Conservation (phyloP, 1,284 basidiomycete species). For the Xerocomus cyaneibrunnescens region DNA sequence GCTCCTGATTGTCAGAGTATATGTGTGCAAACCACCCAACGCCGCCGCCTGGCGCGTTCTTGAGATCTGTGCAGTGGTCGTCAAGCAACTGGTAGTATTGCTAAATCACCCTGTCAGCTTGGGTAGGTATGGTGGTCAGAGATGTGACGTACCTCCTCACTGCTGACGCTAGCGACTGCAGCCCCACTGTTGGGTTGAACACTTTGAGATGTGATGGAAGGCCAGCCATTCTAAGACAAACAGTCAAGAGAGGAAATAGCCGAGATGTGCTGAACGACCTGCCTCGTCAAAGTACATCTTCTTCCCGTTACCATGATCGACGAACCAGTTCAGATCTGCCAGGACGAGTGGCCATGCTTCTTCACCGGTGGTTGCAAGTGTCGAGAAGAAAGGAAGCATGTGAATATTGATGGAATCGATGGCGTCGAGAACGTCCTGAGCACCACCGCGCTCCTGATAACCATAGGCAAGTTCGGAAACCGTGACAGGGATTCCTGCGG, state of each 20-base stretch:
- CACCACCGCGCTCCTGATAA: slow-evolving; percentile 51
- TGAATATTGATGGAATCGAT: slow-evolving; percentile 70
- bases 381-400: slow-evolving; percentile 73
- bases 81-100: slow-evolving; percentile 64
- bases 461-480: slow-evolving; percentile 53
- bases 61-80: slow-evolving; percentile 58
- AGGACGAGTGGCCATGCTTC: slow-evolving; percentile 60
- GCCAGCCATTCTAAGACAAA: slow-evolving; percentile 65
- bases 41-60: slow-evolving; percentile 57
- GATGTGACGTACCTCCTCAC: slow-evolving; percentile 48
- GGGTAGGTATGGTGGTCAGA: background rate
- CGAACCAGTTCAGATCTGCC: slow-evolving; percentile 62
- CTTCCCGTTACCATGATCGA: slow-evolving; percentile 56
- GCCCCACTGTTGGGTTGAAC: slow-evolving; percentile 55
- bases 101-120: slow-evolving; percentile 23
- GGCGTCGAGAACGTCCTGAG: slow-evolving; percentile 58
- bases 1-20: slow-evolving; percentile 64
- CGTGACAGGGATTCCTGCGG: slow-evolving; percentile 63
- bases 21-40: slow-evolving; percentile 82
- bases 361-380: slow-evolving; percentile 40
- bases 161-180: slow-evolving; percentile 56
- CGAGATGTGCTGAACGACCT: slow-evolving; percentile 5
- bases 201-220: slow-evolving; percentile 54
- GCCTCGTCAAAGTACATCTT: slow-evolving; percentile 74
- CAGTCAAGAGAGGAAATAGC: background rate